These are phyloP conservation scores for Termitomyces sp. DNA, from an alignment of 768 basidiomycete genomes.

Conservation along the genomic window DNA sequence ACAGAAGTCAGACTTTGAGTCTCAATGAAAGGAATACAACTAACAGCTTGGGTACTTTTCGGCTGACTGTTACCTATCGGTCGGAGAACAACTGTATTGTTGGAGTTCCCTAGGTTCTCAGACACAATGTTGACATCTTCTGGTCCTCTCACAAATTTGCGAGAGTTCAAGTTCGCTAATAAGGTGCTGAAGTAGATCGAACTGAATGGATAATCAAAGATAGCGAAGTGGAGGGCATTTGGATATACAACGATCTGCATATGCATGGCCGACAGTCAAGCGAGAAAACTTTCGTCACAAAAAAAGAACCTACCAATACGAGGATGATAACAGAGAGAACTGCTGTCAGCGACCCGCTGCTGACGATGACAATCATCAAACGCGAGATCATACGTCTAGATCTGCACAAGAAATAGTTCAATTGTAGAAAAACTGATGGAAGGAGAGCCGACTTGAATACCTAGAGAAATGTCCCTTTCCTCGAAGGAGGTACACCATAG, in stretches of 20 bases:
- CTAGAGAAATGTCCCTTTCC: not conserved
- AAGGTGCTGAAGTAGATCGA: slow-evolving; percentile 7
- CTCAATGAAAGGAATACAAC: not conserved
- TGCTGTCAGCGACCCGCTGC: slow-evolving; percentile 3
- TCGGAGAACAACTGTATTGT: not conserved
- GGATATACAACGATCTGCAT: not conserved
- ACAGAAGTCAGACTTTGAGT: not conserved
- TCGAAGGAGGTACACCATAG: slow-evolving; percentile 1
- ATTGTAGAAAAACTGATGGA: not conserved
- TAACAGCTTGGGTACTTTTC: no score
- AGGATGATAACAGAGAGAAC: not conserved
- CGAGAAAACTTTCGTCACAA: not conserved
- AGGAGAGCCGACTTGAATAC: not conserved
- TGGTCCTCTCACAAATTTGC: not conserved
- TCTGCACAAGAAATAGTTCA: not conserved
- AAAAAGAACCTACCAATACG: not conserved
- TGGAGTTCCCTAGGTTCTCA: not conserved
- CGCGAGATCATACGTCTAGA: not conserved
- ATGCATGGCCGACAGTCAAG: not conserved
- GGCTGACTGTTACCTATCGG: not conserved
- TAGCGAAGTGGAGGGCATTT: not conserved
- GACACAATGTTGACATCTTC: not conserved
- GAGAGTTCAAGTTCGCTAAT: slow-evolving; percentile 4
- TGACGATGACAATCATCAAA: slow-evolving; percentile 1
- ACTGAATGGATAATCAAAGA: not conserved